phyloP scores from a whole-genome alignment of 768 basidiomycete species.

The Lactarius deliciosus region DNA sequence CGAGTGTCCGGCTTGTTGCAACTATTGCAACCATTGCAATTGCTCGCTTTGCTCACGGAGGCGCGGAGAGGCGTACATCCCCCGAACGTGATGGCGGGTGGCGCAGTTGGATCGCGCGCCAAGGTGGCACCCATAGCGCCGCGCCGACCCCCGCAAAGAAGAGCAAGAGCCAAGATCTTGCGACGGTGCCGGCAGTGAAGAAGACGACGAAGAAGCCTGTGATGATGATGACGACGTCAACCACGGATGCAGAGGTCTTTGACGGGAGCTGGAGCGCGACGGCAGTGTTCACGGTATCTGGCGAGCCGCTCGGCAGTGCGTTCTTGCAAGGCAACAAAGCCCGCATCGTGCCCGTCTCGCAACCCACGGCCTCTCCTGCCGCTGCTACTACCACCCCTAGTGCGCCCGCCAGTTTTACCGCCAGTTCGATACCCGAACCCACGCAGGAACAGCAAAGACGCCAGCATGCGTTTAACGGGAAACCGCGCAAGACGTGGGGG shows the following conservation, averaged over 20 bases:
- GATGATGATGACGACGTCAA: not conserved
- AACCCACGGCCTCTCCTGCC: not conserved
- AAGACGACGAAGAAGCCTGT: too few species aligned
- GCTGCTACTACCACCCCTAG: not conserved
- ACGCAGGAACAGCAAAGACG: not conserved
- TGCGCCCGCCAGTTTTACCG: too few species aligned
- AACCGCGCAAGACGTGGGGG: conserved; percentile 18
- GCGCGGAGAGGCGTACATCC: too few species aligned
- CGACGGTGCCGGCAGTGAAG: not conserved
- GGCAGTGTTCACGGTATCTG: not conserved
- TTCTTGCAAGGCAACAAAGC: not conserved
- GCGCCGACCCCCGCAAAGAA: not conserved
- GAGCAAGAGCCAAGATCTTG: not conserved
- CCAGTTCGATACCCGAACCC: not conserved
- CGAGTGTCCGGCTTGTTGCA: too few species aligned
- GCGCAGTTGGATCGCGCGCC: too few species aligned
- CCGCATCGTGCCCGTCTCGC: not conserved
- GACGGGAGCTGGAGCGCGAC: not conserved
- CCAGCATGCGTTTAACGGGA: not conserved
- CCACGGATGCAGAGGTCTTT: not conserved
- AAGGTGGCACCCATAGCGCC: too few species aligned
- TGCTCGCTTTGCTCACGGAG: too few species aligned
- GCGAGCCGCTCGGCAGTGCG: conserved; percentile 1
- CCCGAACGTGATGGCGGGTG: too few species aligned
- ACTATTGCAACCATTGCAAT: too few species aligned